phyloP scores from a whole-genome alignment of 1,284 basidiomycete species.

The Cutaneotrichosporon cyanovorans region DNA sequence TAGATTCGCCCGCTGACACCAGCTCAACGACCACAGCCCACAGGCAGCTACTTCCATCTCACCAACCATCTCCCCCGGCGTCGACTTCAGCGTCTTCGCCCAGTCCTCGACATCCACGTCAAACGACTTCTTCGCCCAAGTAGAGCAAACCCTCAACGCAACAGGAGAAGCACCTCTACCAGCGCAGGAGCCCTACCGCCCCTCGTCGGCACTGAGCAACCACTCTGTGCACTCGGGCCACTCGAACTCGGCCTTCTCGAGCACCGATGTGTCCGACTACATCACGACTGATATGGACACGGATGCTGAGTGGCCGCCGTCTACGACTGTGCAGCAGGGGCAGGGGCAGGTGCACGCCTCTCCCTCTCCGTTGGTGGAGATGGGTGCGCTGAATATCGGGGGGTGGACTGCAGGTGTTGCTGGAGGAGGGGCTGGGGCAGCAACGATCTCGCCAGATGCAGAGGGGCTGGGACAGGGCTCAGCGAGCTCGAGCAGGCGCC shows the following conservation, averaged over 20 bases:
- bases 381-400: slow-evolving; percentile 9
- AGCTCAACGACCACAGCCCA: slow-evolving; percentile 1
- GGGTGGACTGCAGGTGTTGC: background rate
- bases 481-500: too few species aligned
- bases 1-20: too few species aligned
- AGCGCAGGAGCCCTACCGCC: slow-evolving; percentile 6
- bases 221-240: slow-evolving; percentile 6
- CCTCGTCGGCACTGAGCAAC: slow-evolving; percentile 7
- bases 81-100: slow-evolving; percentile 13
- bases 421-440: background rate
- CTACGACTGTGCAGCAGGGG: background rate
- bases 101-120: slow-evolving; percentile 4
- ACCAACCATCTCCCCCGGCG: background rate
- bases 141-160: background rate
- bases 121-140: slow-evolving; percentile 5
- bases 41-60: too few species aligned
- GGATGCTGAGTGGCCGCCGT: slow-evolving; percentile 2
- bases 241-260: slow-evolving; percentile 3
- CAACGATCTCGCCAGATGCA: slow-evolving; percentile 10
- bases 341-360: background rate
- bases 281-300: slow-evolving; percentile 15
- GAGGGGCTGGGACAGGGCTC: slow-evolving; percentile 3
- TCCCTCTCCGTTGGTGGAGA: slow-evolving; percentile 10
- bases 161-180: too few species aligned
- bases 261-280: slow-evolving; percentile 2